Evolutionary conservation across 2,329 filamentous ascomycete genomes (phyloP).

Genomic region (Penicillium sp.): DNA sequence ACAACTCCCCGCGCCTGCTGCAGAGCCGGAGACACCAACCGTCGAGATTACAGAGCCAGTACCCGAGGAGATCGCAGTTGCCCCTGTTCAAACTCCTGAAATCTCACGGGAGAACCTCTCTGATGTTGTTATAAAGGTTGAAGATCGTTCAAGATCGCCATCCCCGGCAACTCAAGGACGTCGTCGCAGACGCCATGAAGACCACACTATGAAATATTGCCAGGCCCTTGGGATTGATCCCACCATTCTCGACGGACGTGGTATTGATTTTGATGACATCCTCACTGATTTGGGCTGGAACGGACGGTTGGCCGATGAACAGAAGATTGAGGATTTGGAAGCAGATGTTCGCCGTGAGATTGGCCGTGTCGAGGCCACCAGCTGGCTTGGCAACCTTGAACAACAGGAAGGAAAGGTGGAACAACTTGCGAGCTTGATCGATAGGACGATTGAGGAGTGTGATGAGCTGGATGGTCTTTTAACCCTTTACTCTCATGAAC

Average conservation of each 20-base stretch:
- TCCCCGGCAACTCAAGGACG: constrained; percentile 49
- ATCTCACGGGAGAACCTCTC: constrained; percentile 26
- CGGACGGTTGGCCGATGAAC: constrained; percentile 70
- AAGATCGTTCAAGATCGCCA: constrained; percentile 34
- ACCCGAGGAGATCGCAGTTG: constrained; percentile 31
- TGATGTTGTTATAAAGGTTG: constrained; percentile 22
- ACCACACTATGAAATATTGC: constrained; percentile 77
- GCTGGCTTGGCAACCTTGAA: constrained; percentile 79
- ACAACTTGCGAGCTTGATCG: constrained; percentile 80
- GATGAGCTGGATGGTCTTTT: constrained; percentile 93
- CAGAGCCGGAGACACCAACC: constrained; percentile 29
- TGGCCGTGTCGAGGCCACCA: constrained; percentile 85
- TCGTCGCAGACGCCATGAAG: constrained; percentile 63
- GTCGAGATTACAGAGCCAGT: constrained; percentile 42
- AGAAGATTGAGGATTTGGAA: constrained; percentile 77
- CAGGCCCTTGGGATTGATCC: constrained; percentile 76
- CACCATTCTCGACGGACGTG: constrained; percentile 70
- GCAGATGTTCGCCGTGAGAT: constrained; percentile 82
- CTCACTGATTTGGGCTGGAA: constrained; percentile 89
- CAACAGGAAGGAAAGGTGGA: constrained; percentile 89
- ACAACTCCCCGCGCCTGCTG: constrained; percentile 16
- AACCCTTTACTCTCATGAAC: constrained; percentile 90
- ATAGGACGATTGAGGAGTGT: constrained; percentile 88
- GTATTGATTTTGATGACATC: constrained; percentile 76
- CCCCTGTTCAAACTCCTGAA: constrained; percentile 23